Evolutionary conservation across 2,329 filamentous ascomycete species (phyloP), one percentile per base, ranked within the genome.

Genomic region (Pseudocercospora macadamiae): DNA sequence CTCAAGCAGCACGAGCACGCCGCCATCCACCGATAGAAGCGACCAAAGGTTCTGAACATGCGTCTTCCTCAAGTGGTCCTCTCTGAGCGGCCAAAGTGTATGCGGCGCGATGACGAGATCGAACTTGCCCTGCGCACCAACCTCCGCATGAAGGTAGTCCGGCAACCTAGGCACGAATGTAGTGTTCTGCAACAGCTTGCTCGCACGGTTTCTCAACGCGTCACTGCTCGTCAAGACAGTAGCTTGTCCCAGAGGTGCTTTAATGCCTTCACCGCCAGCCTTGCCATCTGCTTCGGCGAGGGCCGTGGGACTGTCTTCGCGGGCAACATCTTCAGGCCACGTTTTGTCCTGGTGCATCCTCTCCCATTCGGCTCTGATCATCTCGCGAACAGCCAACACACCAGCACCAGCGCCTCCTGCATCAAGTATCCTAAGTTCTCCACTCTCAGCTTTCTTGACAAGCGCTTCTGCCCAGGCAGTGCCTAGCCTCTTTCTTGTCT

Each of bases 21-120:
- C 95, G 1, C 93, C 93, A 16, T 93, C 83, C 1, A 89, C 89
- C 53, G 89, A 90, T 3, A 97, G 80, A 51, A 97, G 81, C 12
- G 86, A 87, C 95, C 95, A 99, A 1, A 97, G 83, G 61, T 96
- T 96, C 70, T 96, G 87, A 18, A 97, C 80, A 53, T 95, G 82
- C 30, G 88, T 84, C 70, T 90, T 93, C 45, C 93, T 88, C 68
- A 89, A 80, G 68, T 88, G 90, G 9, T 89, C 88, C 71, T 93
- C 88, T 60, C 88, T 85, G 3, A 95, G 75, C 0, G 87, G 84
- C 75, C 96, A 87, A 19, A 99, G 81, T 3, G 88, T 83, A 71
- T 99, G 91, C 1, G 92, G 90, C 0, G 92, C 93, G 64, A 99
- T 88, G 66, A 99, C 91, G 4, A 99, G 76, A 70, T 99, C 95